phyloP scores from a whole-genome alignment of 1,284 basidiomycete species.

The Rhodotorula sp. region DNA sequence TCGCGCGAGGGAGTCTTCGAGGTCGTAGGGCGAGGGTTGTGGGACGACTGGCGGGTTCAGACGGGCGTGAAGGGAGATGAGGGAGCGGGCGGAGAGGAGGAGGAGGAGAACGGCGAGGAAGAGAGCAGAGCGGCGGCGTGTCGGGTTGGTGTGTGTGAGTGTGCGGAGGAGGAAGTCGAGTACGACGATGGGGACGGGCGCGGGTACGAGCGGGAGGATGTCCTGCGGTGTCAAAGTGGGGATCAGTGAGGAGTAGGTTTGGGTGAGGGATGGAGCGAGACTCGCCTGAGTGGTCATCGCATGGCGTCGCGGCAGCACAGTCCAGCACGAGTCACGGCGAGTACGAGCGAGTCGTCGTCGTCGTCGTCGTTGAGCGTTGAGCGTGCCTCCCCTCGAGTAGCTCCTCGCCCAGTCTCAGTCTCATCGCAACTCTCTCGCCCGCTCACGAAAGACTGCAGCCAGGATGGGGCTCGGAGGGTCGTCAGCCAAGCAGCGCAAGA shows the following conservation, averaged over 20 bases:
- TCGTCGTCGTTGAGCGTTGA: too few relatives aligned
- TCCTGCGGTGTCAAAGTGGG: slow-evolving; percentile 10
- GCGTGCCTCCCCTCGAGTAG: too few relatives aligned
- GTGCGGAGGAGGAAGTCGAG: slow-evolving; percentile 21
- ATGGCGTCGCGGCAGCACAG: neutral
- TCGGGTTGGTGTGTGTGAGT: slow-evolving; percentile 18
- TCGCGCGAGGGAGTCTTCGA: slow-evolving; percentile 13
- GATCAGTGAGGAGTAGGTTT: neutral
- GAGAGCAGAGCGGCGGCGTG: slow-evolving; percentile 16
- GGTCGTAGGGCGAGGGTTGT: neutral
- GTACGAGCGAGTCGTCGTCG: too few relatives aligned
- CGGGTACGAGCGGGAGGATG: slow-evolving; percentile 25
- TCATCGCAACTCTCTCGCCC: neutral
- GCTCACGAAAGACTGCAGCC: neutral
- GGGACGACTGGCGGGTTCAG: slow-evolving; percentile 1
- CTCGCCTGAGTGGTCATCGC: slow-evolving; percentile 12
- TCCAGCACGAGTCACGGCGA: too few relatives aligned
- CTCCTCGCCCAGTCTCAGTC: neutral
- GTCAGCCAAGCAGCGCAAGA: slow-evolving; percentile 26
- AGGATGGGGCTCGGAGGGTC: slow-evolving; percentile 31
- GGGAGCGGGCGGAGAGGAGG: neutral
- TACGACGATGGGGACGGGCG: slow-evolving; percentile 7
- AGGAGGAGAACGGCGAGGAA: slow-evolving; percentile 8
- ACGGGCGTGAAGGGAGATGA: neutral
- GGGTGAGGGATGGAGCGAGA: neutral